Base-by-base conservation (phyloP, 371 early-diverging fungal species). In the Conidiobolus coronatus region DNA sequence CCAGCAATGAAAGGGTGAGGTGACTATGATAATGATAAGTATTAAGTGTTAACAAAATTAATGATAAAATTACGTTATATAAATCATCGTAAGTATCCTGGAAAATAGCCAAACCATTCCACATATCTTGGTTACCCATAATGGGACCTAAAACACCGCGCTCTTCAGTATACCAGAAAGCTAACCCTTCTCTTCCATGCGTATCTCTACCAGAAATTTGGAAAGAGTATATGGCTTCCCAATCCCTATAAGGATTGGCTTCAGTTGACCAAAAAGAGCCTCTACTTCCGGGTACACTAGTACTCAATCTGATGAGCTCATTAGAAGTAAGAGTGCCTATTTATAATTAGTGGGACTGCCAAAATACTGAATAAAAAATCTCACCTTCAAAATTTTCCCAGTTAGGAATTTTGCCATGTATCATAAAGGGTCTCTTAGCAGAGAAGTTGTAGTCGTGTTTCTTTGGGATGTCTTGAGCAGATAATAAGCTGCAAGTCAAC, bases 81-180 rank as follows among this genome's bases (percentile, higher is more conserved):
- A 52, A 52, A 43, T 69, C 67, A 49, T 73, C 75, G 15, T 66
- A 64, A 13, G 81, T 74, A 51, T 79, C 79, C 50, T 78, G 66
- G 51, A 77, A 68, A 38, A 84, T 60, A 34, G 69, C 74, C 19
- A 81, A 54, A 11, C 79, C 80, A 49, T 70, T 60, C 77, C 79
- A 87, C 40, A 65, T 52, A 52, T 84, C 84, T 41, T 63, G 59
- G 41, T 58, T 66, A 2, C 87, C 87, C 62, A 70, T 77, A 12
- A 81, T 61, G 3, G 77, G 76, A 0, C 84, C 87, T 13, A 61
- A 54, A n/a, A 59, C 40, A 22, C 60, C 62, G 0, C 55, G 58
- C 19, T 77, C 74, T 45, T 73, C 63, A 3, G 80, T 72, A 55
- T 84, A 84, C 88, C 88, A 88, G 50, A 88, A 73, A 9, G 83